A percentile compares a stretch with the other conserved stretches of the same genome.
Conservation (phyloP, 148 eudicot genomes). For the Agrostemma githago region DNA sequence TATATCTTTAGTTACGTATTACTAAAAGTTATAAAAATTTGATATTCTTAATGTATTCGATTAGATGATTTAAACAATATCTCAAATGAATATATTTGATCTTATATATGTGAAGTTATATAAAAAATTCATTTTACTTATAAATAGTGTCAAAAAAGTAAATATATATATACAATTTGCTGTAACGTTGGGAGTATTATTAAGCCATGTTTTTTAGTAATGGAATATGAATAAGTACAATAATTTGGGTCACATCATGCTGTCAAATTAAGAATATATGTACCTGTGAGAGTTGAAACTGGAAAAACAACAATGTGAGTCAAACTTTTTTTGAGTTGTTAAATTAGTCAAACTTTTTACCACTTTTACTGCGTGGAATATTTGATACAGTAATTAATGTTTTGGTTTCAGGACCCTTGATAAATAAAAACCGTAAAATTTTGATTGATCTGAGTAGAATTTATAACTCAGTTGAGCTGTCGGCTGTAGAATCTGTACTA, state of each 20-base stretch:
- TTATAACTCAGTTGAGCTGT: slow-evolving; percentile 34
- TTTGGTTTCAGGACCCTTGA: neutral
- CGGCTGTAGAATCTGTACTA: slow-evolving; percentile 39
- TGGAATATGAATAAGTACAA: slow-evolving; percentile 7
- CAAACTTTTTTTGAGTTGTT: slow-evolving; percentile 16
- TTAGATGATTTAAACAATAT: no score
- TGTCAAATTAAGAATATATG: slow-evolving; percentile 3
- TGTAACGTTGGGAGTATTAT: no score
- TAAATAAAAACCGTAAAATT: neutral
- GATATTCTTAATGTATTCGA: no score
- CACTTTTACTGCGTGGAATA: slow-evolving; percentile 22
- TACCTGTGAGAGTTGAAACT: neutral
- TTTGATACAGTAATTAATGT: slow-evolving; percentile 9
- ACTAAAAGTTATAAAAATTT: no score
- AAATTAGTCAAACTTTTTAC: slow-evolving; percentile 15
- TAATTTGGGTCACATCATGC: slow-evolving; percentile 18
- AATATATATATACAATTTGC: no score
- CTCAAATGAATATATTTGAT: no score
- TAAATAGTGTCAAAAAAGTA: no score
- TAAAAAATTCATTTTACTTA: no score
- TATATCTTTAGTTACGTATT: no score
- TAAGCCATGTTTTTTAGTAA: neutral
- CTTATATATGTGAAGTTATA: no score
- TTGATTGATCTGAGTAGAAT: slow-evolving; percentile 22
- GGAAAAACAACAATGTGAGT: slow-evolving; percentile 13